Conservation (phyloP, 805 yeast species). For the Saccharomyces paradoxus region DNA sequence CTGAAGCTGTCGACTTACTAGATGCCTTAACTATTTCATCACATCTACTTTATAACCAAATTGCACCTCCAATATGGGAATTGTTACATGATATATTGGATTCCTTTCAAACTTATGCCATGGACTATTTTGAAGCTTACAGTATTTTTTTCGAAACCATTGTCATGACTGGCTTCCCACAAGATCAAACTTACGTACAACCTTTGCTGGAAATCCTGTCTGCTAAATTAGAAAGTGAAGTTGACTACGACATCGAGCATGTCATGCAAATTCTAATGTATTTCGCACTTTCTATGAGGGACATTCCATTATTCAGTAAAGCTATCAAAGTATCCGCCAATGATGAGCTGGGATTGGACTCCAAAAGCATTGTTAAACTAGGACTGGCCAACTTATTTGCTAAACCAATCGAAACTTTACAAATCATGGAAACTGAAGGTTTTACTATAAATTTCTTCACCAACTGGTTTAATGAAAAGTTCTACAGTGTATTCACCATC, state of each 20-base stretch:
- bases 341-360: constrained; percentile 32
- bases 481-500: constrained; percentile 67
- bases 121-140: constrained; percentile 50
- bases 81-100: constrained; percentile 41
- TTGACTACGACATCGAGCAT: constrained; percentile 34
- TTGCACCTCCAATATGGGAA: constrained; percentile 48
- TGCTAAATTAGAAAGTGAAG: constrained; percentile 24
- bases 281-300: constrained; percentile 28
- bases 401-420: constrained; percentile 50
- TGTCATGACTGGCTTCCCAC: constrained; percentile 44
- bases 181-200: constrained; percentile 22
- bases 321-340: constrained; percentile 21
- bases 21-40: constrained; percentile 48
- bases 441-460: constrained; percentile 44
- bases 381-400: constrained; percentile 55
- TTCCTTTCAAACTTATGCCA: constrained; percentile 51
- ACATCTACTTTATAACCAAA: constrained; percentile 36
- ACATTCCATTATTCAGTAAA: constrained; percentile 24
- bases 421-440: constrained; percentile 39
- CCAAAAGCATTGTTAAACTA: constrained; percentile 46
- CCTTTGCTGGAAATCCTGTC: constrained; percentile 24
- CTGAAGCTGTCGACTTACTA: constrained; percentile 56
- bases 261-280: constrained; percentile 29
- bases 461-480: constrained; percentile 53
- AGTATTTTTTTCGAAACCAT: constrained; percentile 50